Base-by-base conservation (phyloP, 257 asterid species). In the Craterostigma plantagineum region DNA sequence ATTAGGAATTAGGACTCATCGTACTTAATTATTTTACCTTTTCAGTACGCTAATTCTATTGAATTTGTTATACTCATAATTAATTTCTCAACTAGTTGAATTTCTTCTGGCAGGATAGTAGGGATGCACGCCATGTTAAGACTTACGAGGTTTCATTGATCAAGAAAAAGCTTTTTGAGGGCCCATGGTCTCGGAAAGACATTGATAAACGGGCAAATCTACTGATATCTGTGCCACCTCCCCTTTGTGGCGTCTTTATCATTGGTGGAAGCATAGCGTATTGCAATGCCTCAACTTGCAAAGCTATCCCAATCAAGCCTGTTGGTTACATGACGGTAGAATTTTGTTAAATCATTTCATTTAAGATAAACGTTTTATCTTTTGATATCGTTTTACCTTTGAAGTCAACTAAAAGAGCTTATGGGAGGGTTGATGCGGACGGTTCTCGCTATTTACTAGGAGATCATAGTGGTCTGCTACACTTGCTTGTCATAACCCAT, bases 401-500 rank as follows among this genome's bases (percentile, higher is more conserved):
- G 34, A 36, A 79, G 92, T 72, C 77, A 27, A 69, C 72, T 47
- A 79, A 79, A 58, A 75, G 67, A 53, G 77, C 92, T 54, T 79
- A 75, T 63, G 92, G 92, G 51, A 73, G 71, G 69, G 81, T 79
- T 58, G 92, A 79, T 61, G 75, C 83, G 47, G 83, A 79, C 45
- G 83, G 92, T 54, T 79, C 92, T 35, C 74, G 87, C 42, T 79
- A 79, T 55, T 62, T 79, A 33, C 83, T 79, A 43, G 87, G 92
- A 45, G 92, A 79, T 62, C 92, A 79, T 46, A 64, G 55, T 55
- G 92, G 92, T 42, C 66, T 72, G 54, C 79, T 79, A 45, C 83
- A 75, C 62, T 61, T 79, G 38, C 71, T 79, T 56, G 87, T 79
- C 18, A 79, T 79, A 52, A 72, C 77, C 38, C 92, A 79, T 54